These are phyloP conservation scores for Cynanchum wilfordii DNA, from an alignment of 257 asterid genomes.

Conservation along the genomic window DNA sequence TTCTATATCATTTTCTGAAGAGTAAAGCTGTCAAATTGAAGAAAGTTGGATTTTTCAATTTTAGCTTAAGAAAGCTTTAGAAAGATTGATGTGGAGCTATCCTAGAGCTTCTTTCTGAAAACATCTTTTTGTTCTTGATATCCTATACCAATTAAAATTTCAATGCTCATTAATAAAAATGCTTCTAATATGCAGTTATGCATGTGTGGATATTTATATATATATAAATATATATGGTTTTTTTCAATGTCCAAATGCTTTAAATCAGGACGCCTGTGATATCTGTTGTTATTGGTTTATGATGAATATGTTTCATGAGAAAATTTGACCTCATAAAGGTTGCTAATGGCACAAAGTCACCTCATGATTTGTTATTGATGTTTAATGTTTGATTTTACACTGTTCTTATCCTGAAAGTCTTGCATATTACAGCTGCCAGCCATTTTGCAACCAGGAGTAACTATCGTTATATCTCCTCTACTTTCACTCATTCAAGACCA, in stretches of 20 bases:
- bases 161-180: neutral
- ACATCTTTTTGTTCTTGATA: neutral
- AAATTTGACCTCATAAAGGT: neutral
- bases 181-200: neutral
- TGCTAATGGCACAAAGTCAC: neutral
- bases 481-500: constrained; percentile 99
- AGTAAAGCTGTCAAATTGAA: neutral
- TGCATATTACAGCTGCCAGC: constrained; percentile 79
- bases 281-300: neutral
- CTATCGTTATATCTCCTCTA: constrained; percentile 88
- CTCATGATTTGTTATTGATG: constrained; percentile 3
- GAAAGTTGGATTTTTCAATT: neutral
- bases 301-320: neutral
- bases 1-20: neutral
- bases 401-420: constrained; percentile 14
- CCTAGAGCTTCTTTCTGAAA: neutral
- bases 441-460: constrained; percentile 76
- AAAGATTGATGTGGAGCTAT: neutral
- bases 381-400: constrained; percentile 1
- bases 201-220: neutral
- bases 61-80: neutral
- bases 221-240: neutral
- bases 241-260: neutral
- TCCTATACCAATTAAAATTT: neutral
- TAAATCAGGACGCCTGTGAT: neutral